A percentile compares a stretch with the other conserved stretches of the same genome.
These are phyloP conservation scores for thale cress (Arabidopsis thaliana) DNA, from an alignment of 345 rosid genomes.

Conservation along the genomic window DNA sequence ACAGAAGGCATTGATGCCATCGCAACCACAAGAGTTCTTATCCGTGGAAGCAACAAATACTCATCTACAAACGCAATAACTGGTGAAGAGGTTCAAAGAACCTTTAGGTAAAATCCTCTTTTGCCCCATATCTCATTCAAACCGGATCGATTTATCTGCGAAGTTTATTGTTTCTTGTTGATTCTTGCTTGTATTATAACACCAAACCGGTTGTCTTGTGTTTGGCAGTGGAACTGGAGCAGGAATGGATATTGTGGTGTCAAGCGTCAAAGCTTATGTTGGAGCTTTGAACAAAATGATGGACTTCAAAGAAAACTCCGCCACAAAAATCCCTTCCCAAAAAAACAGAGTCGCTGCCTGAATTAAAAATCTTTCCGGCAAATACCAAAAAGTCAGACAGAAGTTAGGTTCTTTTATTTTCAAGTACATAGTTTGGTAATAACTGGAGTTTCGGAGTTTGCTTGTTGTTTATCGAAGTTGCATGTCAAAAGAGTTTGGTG, in stretches of 20 bases:
- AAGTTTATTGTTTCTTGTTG: not conserved
- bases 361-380: constrained; percentile 14
- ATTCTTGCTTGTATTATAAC: constrained; percentile 9
- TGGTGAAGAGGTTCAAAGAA: constrained; percentile 62
- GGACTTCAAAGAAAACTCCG: constrained; percentile 55
- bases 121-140: constrained; percentile 3
- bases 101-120: constrained; percentile 67
- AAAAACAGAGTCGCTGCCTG: constrained; percentile 51
- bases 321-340: constrained; percentile 42
- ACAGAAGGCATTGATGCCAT: constrained; percentile 98
- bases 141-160: not conserved
- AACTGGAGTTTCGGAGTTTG: constrained; percentile 8
- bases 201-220: not conserved
- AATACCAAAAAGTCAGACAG: constrained; percentile 1
- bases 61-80: constrained; percentile 59
- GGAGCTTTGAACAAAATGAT: constrained; percentile 92
- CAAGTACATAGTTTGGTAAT: constrained; percentile 38
- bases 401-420: constrained; percentile 11
- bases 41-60: constrained; percentile 63
- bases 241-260: constrained; percentile 86
- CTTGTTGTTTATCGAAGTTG: constrained; percentile 7
- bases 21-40: constrained; percentile 89
- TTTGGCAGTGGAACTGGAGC: constrained; percentile 78
- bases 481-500: constrained; percentile 21
- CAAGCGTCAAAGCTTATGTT: constrained; percentile 88